phyloP scores from a whole-genome alignment of 495 filamentous ascomycete species.

The Penicillium chermesinum region DNA sequence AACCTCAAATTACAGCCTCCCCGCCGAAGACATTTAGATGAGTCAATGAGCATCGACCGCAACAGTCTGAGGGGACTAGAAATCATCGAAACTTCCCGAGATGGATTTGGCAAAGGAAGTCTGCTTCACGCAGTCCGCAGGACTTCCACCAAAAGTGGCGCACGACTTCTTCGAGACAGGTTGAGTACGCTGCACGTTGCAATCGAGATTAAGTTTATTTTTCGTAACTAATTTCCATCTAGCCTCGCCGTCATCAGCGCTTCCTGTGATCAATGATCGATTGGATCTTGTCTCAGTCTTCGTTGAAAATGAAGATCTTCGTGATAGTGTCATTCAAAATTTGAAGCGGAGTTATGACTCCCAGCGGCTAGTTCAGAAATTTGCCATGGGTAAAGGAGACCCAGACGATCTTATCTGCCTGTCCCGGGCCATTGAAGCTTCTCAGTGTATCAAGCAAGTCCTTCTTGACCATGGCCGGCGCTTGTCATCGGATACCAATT shows the following conservation, averaged over 20 bases:
- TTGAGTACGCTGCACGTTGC: slow-evolving; percentile 54
- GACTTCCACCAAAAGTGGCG: slow-evolving; percentile 86
- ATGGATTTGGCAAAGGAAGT: slow-evolving; percentile 70
- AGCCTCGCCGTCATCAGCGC: slow-evolving; percentile 79
- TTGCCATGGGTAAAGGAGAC: slow-evolving; percentile 85
- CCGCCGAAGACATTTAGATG: slow-evolving; percentile 58
- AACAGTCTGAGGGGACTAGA: slow-evolving; percentile 86
- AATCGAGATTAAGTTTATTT: neutral
- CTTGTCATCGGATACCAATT: slow-evolving; percentile 12
- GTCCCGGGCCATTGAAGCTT: slow-evolving; percentile 74
- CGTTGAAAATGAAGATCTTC: slow-evolving; percentile 54
- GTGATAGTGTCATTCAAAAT: slow-evolving; percentile 60
- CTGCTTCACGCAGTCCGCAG: slow-evolving; percentile 81
- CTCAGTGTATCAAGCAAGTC: slow-evolving; percentile 57
- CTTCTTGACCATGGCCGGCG: slow-evolving; percentile 25
- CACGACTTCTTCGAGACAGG: slow-evolving; percentile 74
- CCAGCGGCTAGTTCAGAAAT: slow-evolving; percentile 86
- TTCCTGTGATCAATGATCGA: slow-evolving; percentile 70
- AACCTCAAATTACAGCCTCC: slow-evolving; percentile 84
- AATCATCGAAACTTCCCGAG: slow-evolving; percentile 76
- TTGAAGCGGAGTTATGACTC: slow-evolving; percentile 78
- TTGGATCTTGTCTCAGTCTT: slow-evolving; percentile 79
- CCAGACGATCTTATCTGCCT: slow-evolving; percentile 86
- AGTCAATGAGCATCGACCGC: slow-evolving; percentile 86
- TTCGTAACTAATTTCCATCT: slow-evolving; percentile 6